Conservation (phyloP, 2,329 filamentous ascomycete genomes). For the Hirsutella thompsonii region DNA sequence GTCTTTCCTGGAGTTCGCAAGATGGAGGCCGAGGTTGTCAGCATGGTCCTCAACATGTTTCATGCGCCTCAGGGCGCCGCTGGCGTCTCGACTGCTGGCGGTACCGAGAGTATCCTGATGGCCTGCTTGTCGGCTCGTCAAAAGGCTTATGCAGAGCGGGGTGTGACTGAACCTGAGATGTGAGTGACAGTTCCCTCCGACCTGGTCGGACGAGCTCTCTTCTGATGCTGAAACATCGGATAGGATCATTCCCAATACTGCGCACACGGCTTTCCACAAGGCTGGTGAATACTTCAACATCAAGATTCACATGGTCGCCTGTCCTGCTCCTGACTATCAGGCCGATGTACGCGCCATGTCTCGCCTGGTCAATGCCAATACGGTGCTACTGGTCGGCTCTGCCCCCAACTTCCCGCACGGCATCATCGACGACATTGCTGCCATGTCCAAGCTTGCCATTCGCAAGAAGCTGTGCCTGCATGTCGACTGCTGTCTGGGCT, state of each 20-base stretch:
- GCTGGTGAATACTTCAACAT: conserved; percentile 94
- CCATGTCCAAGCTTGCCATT: conserved; percentile 69
- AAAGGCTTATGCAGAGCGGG: conserved; percentile 73
- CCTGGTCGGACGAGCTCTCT: background rate
- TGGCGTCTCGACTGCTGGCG: conserved; percentile 82
- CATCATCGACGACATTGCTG: conserved; percentile 88
- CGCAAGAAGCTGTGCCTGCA: conserved; percentile 77
- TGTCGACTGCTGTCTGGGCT: conserved; percentile 95
- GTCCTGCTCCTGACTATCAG: conserved; percentile 75
- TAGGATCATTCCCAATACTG: conserved; percentile 88
- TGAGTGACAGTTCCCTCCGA: conserved; percentile 27
- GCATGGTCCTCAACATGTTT: conserved; percentile 87
- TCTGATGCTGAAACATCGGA: background rate
- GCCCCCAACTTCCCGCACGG: conserved; percentile 97
- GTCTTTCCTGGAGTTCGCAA: conserved; percentile 96
- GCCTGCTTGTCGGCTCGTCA: conserved; percentile 83
- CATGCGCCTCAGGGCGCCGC: conserved; percentile 76
- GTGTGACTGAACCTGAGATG: conserved; percentile 92
- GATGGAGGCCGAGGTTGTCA: conserved; percentile 97
- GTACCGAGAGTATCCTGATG: conserved; percentile 95
- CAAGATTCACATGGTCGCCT: conserved; percentile 78
- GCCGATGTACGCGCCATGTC: conserved; percentile 68
- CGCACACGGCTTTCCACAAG: conserved; percentile 93
- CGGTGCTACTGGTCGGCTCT: conserved; percentile 81
- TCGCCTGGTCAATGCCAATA: conserved; percentile 87